These are phyloP conservation scores for Ceriops decandra DNA, from an alignment of 345 rosid genomes.

Conservation along the genomic window DNA sequence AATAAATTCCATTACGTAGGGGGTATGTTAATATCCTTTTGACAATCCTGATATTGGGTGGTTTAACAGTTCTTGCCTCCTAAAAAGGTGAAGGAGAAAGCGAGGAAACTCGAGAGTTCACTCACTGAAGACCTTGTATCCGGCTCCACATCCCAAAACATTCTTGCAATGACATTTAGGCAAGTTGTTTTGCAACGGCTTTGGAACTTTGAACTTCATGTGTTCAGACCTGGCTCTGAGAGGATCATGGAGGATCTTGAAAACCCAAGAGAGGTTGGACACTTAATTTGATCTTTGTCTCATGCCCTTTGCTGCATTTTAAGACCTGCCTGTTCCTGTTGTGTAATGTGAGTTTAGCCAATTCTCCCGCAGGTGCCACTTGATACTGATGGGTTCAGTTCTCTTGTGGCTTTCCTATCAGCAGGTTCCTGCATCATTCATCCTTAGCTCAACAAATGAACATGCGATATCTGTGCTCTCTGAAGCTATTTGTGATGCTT, in stretches of 20 bases:
- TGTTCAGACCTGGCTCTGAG: conserved; percentile 65
- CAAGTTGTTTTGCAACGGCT: conserved; percentile 78
- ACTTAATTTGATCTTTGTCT: conserved; percentile 6
- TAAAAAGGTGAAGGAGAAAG: conserved; percentile 70
- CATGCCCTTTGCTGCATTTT: neutral
- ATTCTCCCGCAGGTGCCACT: conserved; percentile 41
- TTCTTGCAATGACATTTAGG: conserved; percentile 86
- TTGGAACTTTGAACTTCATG: conserved; percentile 66
- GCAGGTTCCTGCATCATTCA: conserved; percentile 71
- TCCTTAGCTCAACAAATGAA: conserved; percentile 59
- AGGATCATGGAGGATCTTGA: conserved; percentile 65
- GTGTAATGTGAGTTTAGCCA: conserved; percentile 33
- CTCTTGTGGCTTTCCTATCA: conserved; percentile 52
- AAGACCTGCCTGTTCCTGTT: conserved; percentile 11
- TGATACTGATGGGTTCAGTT: conserved; percentile 61
- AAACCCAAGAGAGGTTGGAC: conserved; percentile 71
- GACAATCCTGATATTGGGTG: no score
- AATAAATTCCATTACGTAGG: no score
- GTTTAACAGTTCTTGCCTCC: conserved; percentile 73
- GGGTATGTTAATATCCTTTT: no score
- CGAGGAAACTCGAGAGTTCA: conserved; percentile 43
- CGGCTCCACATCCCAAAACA: conserved; percentile 44
- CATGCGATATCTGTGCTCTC: conserved; percentile 60
- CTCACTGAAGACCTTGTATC: conserved; percentile 41
- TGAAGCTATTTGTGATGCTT: conserved; percentile 58